Base-by-base conservation (phyloP, 2,329 filamentous ascomycete genomes). In the Byssothecium circinans region DNA sequence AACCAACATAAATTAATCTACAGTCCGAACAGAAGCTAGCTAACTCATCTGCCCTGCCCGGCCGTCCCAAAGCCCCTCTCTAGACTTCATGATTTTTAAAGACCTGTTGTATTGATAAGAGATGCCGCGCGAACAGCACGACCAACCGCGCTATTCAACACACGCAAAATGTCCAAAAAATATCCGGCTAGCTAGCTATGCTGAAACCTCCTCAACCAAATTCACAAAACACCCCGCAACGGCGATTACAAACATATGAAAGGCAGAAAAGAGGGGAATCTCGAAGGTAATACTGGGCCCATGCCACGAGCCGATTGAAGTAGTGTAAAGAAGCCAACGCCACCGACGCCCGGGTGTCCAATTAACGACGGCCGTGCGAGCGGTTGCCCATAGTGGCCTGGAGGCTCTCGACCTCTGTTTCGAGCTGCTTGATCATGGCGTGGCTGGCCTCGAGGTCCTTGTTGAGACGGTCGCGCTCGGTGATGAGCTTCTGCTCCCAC, bases 401-500 rank as follows among this genome's bases (percentile, higher is more conserved):
- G 84, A 97, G 89, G 62, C 84, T 78, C 77, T 99, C 94, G 69
- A 99, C 87, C 71, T 99, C 94, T 61, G 82, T 80, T 78, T 99
- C 94, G 64, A 95, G 81, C 73, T 88, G 84, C 82, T 94, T 94
- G 82, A 94, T 95, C 47, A 78, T 73, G 46, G 94, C 92, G 69
- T 99, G 95, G 61, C 92, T 97, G 75, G 89, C 88, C 80, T 99
- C 94, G 74, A 99, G 84, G 71, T 99, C 94, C 85, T 99, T 99
- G 86, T 99, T 99, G 78, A 99, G 85, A 65, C 94, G 90, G 75
- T 99, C 95, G 75, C 94, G 88, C 84, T 99, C 94, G 56, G 89
- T 86, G 68, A 99, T 99, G 74, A 99, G 89, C 84, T 97, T 97
- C 85, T 99, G 94, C 80, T 99, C 94, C 94, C 94, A 99, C 78